phyloP scores from a whole-genome alignment of 768 basidiomycete genomes.

The Calocera viscosa region DNA sequence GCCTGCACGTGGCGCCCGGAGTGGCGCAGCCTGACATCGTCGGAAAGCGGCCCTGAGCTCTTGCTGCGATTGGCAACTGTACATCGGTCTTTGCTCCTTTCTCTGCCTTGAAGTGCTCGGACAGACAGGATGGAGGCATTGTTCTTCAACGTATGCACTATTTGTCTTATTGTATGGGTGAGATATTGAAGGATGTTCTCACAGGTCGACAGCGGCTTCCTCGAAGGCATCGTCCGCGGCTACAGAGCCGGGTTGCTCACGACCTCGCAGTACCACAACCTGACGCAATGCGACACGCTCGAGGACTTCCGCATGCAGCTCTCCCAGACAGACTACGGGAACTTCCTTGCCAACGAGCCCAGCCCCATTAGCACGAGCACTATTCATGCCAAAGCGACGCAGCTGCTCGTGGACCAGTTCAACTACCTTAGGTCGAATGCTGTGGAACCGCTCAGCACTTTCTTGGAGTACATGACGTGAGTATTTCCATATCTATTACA shows the following conservation, averaged over 20 bases:
- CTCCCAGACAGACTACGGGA: constrained; percentile 93
- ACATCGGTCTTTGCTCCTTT: not conserved
- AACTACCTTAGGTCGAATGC: constrained; percentile 86
- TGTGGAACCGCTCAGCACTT: constrained; percentile 78
- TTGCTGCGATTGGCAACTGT: no score
- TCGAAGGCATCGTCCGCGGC: constrained; percentile 76
- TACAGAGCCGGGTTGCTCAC: constrained; percentile 88
- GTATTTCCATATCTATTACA: constrained; percentile 26
- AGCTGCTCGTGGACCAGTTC: constrained; percentile 93
- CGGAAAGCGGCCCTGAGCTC: not conserved
- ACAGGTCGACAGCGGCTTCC: constrained; percentile 60
- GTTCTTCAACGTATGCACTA: constrained; percentile 64
- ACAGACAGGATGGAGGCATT: constrained; percentile 59
- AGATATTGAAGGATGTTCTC: constrained; percentile 13
- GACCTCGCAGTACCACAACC: constrained; percentile 78
- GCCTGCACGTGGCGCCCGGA: not conserved
- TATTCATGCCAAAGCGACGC: constrained; percentile 93
- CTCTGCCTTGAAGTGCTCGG: not conserved
- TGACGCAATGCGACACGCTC: constrained; percentile 93
- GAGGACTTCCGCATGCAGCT: constrained; percentile 96
- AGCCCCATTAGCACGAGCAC: constrained; percentile 85
- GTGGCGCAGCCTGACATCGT: not conserved
- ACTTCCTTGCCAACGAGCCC: constrained; percentile 94
- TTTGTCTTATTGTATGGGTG: not conserved
- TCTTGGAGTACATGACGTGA: constrained; percentile 96